These are phyloP conservation scores for Fusarium nisikadoi DNA, from an alignment of 2,329 filamentous ascomycete genomes.

Conservation along the genomic window DNA sequence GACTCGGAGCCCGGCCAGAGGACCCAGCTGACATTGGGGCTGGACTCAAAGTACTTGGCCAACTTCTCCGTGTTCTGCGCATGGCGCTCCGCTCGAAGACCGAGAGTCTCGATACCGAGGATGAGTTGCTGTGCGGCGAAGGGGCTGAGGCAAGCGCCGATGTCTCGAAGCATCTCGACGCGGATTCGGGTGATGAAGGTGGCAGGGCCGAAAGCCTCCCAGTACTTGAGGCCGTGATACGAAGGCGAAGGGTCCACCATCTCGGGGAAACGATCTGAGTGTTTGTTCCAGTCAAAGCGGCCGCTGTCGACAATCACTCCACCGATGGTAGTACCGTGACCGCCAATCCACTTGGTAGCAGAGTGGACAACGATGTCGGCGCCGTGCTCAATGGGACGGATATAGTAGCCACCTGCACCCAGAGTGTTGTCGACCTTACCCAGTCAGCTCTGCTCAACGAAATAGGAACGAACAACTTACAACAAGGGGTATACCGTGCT, in stretches of 20 bases:
- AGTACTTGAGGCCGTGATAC: slow-evolving; percentile 95
- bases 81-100: slow-evolving; percentile 85
- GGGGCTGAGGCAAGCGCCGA: slow-evolving; percentile 85
- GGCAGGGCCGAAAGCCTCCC: slow-evolving; percentile 86
- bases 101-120: slow-evolving; percentile 89
- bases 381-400: slow-evolving; percentile 87
- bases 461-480: slow-evolving; percentile 51
- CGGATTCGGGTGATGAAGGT: slow-evolving; percentile 86
- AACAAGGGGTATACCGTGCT: slow-evolving; percentile 72
- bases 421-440: slow-evolving; percentile 92
- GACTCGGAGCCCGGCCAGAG: slow-evolving; percentile 89
- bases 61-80: slow-evolving; percentile 83
- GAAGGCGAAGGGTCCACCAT: slow-evolving; percentile 89
- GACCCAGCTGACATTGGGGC: slow-evolving; percentile 89
- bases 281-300: slow-evolving; percentile 92
- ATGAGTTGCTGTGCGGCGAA: slow-evolving; percentile 94
- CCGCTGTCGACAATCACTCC: slow-evolving; percentile 88
- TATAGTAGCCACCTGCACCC: slow-evolving; percentile 89
- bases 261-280: slow-evolving; percentile 87
- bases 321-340: slow-evolving; percentile 91
- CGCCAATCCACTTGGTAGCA: slow-evolving; percentile 96
- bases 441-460: background rate
- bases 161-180: slow-evolving; percentile 89
- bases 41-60: slow-evolving; percentile 84
- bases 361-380: slow-evolving; percentile 95